Evolutionary conservation across 768 basidiomycete species (phyloP), one percentile per base, ranked within the genome.

Genomic region (Leccinum sublutescens): DNA sequence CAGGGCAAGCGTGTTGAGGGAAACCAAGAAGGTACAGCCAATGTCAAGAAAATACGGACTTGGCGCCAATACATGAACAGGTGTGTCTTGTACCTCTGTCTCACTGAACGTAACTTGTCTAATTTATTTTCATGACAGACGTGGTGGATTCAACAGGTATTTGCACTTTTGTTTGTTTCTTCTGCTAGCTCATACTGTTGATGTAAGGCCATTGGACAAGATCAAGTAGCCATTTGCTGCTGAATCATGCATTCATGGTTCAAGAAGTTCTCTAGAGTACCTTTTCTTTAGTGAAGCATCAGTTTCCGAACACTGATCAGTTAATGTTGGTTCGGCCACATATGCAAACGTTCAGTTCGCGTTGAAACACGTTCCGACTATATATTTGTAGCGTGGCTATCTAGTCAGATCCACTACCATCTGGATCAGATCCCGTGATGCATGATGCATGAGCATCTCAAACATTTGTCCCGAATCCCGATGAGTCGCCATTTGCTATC

Each of bases 51-150:
- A 76, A 84, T 83, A 57, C 80, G 93, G 60, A 95, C 93, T 25
- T 96, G 94, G 95, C 81, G 94, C 63, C 96, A 98, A 75, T 99
- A 99, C 74, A 99, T 99, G 96, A 98, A 98, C 73, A 84, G 94
- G 85, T 87, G 66, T 51, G 80, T 60, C 33, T 61, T n/a, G 12
- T 29, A 31, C 21, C 25, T 48, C 12, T 56, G 19, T 33, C 27
- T 62, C 40, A 8, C 48, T 59, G 51, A 55, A 48, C 60, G 29
- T 66, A 33, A 61, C 59, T 59, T 59, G 10, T 62, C 29, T 66
- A 27, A 63, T 57, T 57, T 58, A 10, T 50, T 56, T 56, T 63
- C 52, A 45, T 62, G 57, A 64, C 62, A 89, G 91, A 54, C 88
- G 89, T 62, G 92, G 93, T 63, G 91, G 91, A 52, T 91, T 94